Conservation (phyloP, 1,284 basidiomycete species). For the Moniliophthora roreri region DNA sequence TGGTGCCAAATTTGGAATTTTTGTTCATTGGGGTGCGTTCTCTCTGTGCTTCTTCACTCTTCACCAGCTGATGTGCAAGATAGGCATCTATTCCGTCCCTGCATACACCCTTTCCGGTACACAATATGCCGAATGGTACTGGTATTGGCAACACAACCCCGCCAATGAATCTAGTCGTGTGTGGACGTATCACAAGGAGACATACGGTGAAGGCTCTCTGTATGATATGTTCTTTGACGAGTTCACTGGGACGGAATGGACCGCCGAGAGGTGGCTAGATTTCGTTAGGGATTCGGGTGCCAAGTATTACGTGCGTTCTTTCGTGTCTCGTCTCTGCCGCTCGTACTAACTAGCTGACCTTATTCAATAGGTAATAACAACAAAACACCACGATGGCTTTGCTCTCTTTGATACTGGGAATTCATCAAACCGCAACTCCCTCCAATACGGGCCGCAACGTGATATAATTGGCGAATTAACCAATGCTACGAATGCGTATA, state of each 20-base stretch:
- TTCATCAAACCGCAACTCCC: conserved; percentile 14
- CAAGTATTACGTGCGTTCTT: conserved; percentile 8
- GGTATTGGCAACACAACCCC: conserved; percentile 18
- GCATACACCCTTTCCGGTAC: conserved; percentile 29
- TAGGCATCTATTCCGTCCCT: conserved; percentile 78
- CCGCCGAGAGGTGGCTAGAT: conserved; percentile 10
- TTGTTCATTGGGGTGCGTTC: conserved; percentile 12
- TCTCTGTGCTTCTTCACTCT: not conserved
- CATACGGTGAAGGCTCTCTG: conserved; percentile 15
- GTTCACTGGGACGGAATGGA: conserved; percentile 11
- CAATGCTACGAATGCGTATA: conserved; percentile 28
- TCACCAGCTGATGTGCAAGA: conserved; percentile 61
- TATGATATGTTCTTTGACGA: conserved; percentile 15
- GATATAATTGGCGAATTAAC: conserved; percentile 39
- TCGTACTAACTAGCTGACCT: not conserved
- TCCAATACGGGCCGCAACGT: conserved; percentile 20
- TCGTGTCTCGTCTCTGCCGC: not conserved
- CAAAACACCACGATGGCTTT: conserved; percentile 16
- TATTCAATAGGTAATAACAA: conserved; percentile 5
- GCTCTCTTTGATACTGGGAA: conserved; percentile 14
- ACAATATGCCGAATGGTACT: conserved; percentile 18
- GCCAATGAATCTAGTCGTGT: conserved; percentile 15
- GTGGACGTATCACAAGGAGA: conserved; percentile 15
- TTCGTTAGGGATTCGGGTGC: conserved; percentile 14
- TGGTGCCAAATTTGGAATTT: conserved; percentile 12